A percentile compares a stretch with the other conserved stretches of the same genome.
phyloP scores from a whole-genome alignment of 75 land plant genomes.

The Cryptomeria japonica region DNA sequence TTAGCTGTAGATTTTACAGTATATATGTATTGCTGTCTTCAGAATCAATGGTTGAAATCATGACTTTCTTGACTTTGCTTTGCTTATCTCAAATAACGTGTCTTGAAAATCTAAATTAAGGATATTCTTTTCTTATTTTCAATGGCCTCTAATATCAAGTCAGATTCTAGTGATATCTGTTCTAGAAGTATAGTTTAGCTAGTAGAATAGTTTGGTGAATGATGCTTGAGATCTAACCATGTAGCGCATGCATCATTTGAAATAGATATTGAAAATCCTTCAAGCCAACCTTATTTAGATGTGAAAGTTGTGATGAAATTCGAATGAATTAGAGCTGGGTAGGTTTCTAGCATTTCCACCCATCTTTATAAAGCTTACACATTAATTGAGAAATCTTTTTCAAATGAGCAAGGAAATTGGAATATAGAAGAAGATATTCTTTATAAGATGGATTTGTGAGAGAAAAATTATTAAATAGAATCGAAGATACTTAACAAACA shows the following conservation, averaged over 20 bases:
- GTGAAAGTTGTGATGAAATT: neutral
- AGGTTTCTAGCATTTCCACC: neutral
- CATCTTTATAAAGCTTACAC: neutral
- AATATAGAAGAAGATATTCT: neutral
- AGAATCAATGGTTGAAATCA: neutral
- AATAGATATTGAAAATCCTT: neutral
- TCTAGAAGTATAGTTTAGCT: neutral
- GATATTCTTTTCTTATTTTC: neutral
- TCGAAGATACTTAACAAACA: neutral
- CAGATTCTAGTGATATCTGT: neutral
- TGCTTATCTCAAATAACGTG: neutral
- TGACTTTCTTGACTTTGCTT: neutral
- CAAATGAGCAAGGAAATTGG: neutral
- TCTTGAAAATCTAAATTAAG: neutral
- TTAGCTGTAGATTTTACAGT: neutral
- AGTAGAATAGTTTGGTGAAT: neutral
- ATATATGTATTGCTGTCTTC: neutral
- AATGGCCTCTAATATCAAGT: neutral
- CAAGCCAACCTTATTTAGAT: neutral
- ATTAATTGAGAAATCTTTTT: neutral
- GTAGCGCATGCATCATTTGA: neutral
- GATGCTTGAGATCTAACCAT: neutral
- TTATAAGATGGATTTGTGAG: neutral
- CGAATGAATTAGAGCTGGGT: neutral
- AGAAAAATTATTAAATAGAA: neutral